phyloP scores from a whole-genome alignment of 768 basidiomycete genomes.

The Hydnomerulius pinastri region DNA sequence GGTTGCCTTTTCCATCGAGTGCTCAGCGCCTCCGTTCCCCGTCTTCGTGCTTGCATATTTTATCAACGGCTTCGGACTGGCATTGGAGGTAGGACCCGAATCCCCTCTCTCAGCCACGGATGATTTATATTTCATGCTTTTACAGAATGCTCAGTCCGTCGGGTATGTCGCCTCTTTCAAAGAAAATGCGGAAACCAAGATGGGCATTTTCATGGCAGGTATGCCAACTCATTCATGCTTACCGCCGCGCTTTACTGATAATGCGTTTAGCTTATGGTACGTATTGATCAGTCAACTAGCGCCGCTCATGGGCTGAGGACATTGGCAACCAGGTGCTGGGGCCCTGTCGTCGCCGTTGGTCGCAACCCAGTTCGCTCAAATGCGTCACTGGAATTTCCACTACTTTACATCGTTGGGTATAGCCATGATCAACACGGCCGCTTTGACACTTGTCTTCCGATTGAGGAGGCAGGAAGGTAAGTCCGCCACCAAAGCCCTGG shows the following conservation, averaged over 20 bases:
- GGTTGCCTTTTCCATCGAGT: constrained; percentile 53
- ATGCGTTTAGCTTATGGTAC: constrained; percentile 13
- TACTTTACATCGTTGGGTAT: constrained; percentile 61
- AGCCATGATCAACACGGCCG: constrained; percentile 52
- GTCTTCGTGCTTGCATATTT: constrained; percentile 52
- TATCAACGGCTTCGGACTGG: constrained; percentile 52
- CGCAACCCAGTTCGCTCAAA: constrained; percentile 50
- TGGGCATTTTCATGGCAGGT: constrained; percentile 65
- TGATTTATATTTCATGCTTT: too few relatives aligned
- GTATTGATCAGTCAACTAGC: too few relatives aligned
- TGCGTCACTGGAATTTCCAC: constrained; percentile 40
- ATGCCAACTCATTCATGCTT: not conserved
- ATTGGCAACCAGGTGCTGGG: constrained; percentile 38
- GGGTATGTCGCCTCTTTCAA: constrained; percentile 65
- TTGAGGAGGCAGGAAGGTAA: constrained; percentile 68
- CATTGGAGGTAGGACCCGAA: constrained; percentile 44
- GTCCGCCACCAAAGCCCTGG: too few relatives aligned
- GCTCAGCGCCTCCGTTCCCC: constrained; percentile 64
- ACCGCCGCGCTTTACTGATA: not conserved
- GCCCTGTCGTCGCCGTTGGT: constrained; percentile 55
- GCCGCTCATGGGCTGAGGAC: too few relatives aligned
- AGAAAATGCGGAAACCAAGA: constrained; percentile 59
- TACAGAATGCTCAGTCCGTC: constrained; percentile 71
- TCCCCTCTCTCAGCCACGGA: too few relatives aligned
- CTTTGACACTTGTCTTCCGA: constrained; percentile 59